phyloP scores from a whole-genome alignment of 2,329 filamentous ascomycete genomes.

The Simplicillium aogashimaense region DNA sequence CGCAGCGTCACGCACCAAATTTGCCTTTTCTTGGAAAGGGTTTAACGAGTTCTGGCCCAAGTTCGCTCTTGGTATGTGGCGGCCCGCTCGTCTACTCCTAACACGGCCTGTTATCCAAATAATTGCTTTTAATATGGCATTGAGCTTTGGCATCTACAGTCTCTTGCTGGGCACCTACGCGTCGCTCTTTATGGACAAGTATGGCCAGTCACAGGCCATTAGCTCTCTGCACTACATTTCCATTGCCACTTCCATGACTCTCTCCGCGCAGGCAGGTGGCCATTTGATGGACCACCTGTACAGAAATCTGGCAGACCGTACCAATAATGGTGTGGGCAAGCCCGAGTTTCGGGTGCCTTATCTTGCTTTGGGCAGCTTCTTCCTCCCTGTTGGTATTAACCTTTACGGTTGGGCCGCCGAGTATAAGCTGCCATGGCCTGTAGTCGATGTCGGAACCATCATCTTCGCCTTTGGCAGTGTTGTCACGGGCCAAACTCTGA shows the following conservation, averaged over 20 bases:
- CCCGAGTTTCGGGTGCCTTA: slow-evolving; percentile 15
- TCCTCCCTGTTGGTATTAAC: slow-evolving; percentile 19
- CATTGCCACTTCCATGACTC: slow-evolving; percentile 50
- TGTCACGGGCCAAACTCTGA: slow-evolving; percentile 4
- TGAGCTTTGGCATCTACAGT: slow-evolving; percentile 53
- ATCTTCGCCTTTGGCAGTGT: slow-evolving; percentile 21
- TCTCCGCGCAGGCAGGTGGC: slow-evolving; percentile 38
- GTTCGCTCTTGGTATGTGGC: slow-evolving; percentile 28
- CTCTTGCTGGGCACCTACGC: slow-evolving; percentile 55
- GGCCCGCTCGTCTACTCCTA: slow-evolving; percentile 44
- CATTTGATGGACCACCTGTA: slow-evolving; percentile 30
- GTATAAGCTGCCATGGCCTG: background rate
- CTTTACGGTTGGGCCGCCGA: background rate
- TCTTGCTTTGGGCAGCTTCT: slow-evolving; percentile 13
- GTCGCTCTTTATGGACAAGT: slow-evolving; percentile 42
- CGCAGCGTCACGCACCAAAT: slow-evolving; percentile 19
- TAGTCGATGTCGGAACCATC: slow-evolving; percentile 8
- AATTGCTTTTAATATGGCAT: slow-evolving; percentile 42
- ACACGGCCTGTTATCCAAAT: slow-evolving; percentile 53
- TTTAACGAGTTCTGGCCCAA: slow-evolving; percentile 14
- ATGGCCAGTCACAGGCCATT: slow-evolving; percentile 44
- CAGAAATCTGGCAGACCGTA: slow-evolving; percentile 7
- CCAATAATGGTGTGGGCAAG: no score
- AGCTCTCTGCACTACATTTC: slow-evolving; percentile 57
- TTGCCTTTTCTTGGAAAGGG: slow-evolving; percentile 23